These are phyloP conservation scores for Pichia kluyveri DNA, from an alignment of 805 yeast species.

Conservation along the genomic window DNA sequence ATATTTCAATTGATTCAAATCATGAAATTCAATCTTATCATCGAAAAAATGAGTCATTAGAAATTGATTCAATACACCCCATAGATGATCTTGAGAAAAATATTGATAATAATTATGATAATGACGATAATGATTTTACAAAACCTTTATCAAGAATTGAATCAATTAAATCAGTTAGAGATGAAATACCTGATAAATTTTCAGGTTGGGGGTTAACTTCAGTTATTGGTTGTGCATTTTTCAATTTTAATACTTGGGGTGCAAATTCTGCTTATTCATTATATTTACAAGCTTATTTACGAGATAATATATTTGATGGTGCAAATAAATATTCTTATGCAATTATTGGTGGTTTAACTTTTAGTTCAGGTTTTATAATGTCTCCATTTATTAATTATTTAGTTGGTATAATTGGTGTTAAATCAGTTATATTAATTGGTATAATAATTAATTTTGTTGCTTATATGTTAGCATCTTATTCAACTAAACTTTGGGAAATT, in stretches of 20 bases:
- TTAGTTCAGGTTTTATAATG: constrained; percentile 42
- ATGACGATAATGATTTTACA: background rate
- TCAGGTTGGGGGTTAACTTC: constrained; percentile 52
- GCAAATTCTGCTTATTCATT: constrained; percentile 60
- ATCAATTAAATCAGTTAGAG: constrained; percentile 6
- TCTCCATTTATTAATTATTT: constrained; percentile 39
- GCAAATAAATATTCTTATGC: constrained; percentile 54
- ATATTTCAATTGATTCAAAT: no score
- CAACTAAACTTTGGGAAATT: constrained; percentile 55
- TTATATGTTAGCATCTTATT: constrained; percentile 49
- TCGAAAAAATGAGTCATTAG: no score
- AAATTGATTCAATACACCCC: no score
- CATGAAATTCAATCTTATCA: no score
- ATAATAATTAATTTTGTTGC: constrained; percentile 42
- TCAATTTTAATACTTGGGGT: constrained; percentile 65
- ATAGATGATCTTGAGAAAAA: no score
- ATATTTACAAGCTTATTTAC: constrained; percentile 48
- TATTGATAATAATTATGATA: no score
- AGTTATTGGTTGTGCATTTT: constrained; percentile 37
- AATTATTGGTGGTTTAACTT: constrained; percentile 57
- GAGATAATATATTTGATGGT: constrained; percentile 41
- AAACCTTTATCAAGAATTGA: background rate
- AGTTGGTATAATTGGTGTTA: constrained; percentile 35
- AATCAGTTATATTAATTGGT: constrained; percentile 37
- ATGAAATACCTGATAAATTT: constrained; percentile 51